Base-by-base conservation (phyloP, 768 basidiomycete genomes). In the Hirschioporus abietinus region DNA sequence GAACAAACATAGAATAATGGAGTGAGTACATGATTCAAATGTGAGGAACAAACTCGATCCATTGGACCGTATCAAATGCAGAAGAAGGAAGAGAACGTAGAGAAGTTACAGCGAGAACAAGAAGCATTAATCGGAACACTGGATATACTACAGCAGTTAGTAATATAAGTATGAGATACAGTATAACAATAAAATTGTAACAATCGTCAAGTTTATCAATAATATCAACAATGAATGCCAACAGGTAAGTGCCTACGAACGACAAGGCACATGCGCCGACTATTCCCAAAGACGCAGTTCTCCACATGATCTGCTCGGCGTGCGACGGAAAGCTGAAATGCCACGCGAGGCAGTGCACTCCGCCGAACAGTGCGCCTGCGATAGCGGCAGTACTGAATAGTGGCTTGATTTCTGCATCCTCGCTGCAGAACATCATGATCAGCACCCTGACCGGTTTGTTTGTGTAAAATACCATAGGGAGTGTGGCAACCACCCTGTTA, bases 371-470 rank as follows among this genome's bases (percentile, higher is more conserved):
- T 4, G 64, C 64, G 7, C 58, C 67, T 9, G 70, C 59, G 17
- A 68, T 34, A 12, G 60, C 3, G 15, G 60, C 3, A 24, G 60
- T 61, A 25, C 5, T 3, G 20, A 52, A 15, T 52, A 52, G 12
- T 15, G 42, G 42, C 42, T 12, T 20, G 42, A 20, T 3, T 15
- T 15, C 15, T 1, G 42, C 42, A 52, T 52, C 42, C 42, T 52
- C 42, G 42, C 42, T 52, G 42, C 12, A 52, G 12, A 52, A 52
- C 2, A 35, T 10, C 25, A 23, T 18, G 7, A 65, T 26, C 63
- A 17, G 58, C 35, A 58, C 30, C 9, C 62, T 80, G 81, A 80
- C 59, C 77, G 82, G n/a, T n/a, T n/a, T n/a, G n/a, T n/a, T n/a
- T n/a, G n/a, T n/a, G n/a, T n/a, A n/a, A n/a, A n/a, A n/a, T n/a